phyloP scores from a whole-genome alignment of 2,329 filamentous ascomycete species.

The Fusarium kyushuense region DNA sequence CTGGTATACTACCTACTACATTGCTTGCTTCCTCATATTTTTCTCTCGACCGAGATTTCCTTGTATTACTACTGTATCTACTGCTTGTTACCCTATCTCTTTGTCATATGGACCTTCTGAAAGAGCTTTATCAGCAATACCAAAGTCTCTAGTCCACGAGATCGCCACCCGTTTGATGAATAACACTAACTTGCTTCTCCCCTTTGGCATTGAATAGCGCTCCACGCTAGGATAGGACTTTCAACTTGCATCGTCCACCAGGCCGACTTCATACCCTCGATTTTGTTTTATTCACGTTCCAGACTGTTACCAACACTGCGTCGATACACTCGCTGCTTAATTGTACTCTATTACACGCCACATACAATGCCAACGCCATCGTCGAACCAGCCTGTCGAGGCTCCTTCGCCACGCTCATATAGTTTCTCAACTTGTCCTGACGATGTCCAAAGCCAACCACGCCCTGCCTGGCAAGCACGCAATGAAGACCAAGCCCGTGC shows the following conservation, averaged over 20 bases:
- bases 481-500: conserved; percentile 35
- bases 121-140: conserved; percentile 34
- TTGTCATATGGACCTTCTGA: conserved; percentile 41
- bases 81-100: conserved; percentile 3
- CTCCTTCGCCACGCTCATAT: conserved; percentile 54
- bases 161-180: conserved; percentile 47
- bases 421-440: conserved; percentile 60
- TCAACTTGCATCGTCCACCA: conserved; percentile 29
- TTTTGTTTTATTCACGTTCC: conserved; percentile 12
- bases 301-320: conserved; percentile 2
- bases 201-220: conserved; percentile 36
- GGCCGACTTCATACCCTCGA: conserved; percentile 37
- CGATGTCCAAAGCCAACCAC: conserved; percentile 51
- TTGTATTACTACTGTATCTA: conserved; percentile 25
- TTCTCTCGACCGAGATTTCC: conserved; percentile 6
- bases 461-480: conserved; percentile 44
- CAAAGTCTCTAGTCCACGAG: conserved; percentile 34
- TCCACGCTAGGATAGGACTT: conserved; percentile 35
- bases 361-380: conserved; percentile 61
- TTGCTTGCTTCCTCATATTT: conserved; percentile 18
- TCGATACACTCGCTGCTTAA: conserved; percentile 16
- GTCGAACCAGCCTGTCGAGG: conserved; percentile 56
- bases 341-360: conserved; percentile 26
- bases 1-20: conserved; percentile 29
- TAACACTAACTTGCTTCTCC: conserved; percentile 37